phyloP scores from a whole-genome alignment of 179 eudicot species.

The Silene noctiflora region DNA sequence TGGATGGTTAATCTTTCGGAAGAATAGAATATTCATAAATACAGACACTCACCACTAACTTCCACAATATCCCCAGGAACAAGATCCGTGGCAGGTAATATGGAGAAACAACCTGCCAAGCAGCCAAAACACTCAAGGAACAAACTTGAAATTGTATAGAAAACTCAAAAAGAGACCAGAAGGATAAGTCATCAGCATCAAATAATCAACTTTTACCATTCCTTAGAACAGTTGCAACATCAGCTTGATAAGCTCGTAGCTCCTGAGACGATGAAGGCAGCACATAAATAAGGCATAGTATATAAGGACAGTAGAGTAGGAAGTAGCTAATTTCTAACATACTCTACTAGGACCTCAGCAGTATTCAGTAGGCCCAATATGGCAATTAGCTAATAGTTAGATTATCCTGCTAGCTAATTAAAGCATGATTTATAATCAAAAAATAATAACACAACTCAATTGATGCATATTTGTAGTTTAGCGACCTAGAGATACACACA shows the following conservation, averaged over 20 bases:
- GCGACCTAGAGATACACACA: neutral
- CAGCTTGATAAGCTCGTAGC: conserved; percentile 98
- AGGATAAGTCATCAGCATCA: conserved; percentile 1
- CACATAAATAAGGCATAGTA: conserved; percentile 11
- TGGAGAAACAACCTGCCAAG: conserved; percentile 84
- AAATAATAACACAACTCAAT: neutral
- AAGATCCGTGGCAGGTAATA: conserved; percentile 87
- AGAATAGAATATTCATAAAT: conserved; percentile 9
- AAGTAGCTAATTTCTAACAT: neutral
- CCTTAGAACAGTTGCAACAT: conserved; percentile 89
- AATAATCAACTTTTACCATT: conserved; percentile 53
- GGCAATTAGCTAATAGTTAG: neutral
- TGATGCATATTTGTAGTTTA: conserved; percentile 5
- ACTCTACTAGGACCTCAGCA: neutral
- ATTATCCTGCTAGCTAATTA: neutral
- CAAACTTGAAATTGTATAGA: neutral
- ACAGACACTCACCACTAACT: conserved; percentile 58
- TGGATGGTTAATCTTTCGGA: neutral
- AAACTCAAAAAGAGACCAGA: conserved; percentile 12
- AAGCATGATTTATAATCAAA: neutral
- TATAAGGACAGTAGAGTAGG: neutral
- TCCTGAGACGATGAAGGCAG: conserved; percentile 49
- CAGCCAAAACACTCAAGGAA: neutral
- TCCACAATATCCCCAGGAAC: conserved; percentile 99
- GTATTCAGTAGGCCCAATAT: neutral